Base-by-base conservation (phyloP, 208 protist species). In the Acanthamoeba healyi region DNA sequence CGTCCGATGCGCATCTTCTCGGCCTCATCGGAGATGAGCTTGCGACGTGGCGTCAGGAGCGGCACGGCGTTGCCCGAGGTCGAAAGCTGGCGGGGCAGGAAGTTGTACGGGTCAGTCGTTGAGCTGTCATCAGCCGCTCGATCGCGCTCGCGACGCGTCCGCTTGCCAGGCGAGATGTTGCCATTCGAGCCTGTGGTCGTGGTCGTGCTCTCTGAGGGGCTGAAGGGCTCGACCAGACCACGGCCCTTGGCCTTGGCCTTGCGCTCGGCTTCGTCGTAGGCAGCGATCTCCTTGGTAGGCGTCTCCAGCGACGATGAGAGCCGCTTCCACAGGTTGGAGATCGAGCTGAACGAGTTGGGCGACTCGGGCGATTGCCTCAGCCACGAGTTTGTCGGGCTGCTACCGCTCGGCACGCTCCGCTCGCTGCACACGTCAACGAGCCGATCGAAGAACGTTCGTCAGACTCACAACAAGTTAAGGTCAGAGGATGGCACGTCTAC, bases 261-360 rank as follows among this genome's bases (percentile, higher is more conserved):
- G 67, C 58, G 67, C 34, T 44, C 67, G 32, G 14, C 38, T 10
- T 32, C 67, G 32, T 22, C 67, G 19, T 77, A 6, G 34, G 67
- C 67, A 3, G 24, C 14, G 36, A 77, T 44, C 29, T 72, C 63
- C 63, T 15, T 38, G 10, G 67, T 77, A 12, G 67, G 67, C 32
- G 67, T 44, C 34, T 77, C 67, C 34, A 77, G 67, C 67, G 67
- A 77, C 24, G 67, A 2, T 17, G 67, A 77, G 19, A 77, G 29
- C 67, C 67, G 67, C 67, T 77, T 77, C 67, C 67, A 77, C 34
- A 77, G 67, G 19, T 77, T 77, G 24, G 67, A 77, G 5, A 77
- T 77, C 67, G 67, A 77, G 19, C 67, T 77, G 67, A 77, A 77
- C 5, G 67, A 77, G 34, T 44, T 77, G 67, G 67, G 34, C 19